Base-by-base conservation (phyloP, 2,329 filamentous ascomycete species). In the Cladobotryum mycophilum region DNA sequence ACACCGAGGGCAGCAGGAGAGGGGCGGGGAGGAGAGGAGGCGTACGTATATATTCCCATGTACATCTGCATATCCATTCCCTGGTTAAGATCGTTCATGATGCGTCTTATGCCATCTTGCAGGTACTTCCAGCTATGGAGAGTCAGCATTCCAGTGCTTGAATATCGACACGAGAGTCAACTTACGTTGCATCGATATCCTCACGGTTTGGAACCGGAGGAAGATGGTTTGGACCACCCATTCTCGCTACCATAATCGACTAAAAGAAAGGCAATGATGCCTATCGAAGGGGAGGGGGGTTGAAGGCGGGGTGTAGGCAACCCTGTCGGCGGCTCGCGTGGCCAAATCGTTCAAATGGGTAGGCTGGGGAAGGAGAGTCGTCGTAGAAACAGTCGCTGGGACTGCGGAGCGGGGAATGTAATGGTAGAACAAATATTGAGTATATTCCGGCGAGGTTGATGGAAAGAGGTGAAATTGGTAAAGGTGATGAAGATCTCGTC, bases 61-160 rank as follows among this genome's bases (percentile, higher is more conserved):
- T 97, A 97, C 77, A 89, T 92, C 61, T 86, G 82, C 84, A 97
- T 90, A 64, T 96, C 91, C 71, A 99, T 88, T 54, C 93, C 93
- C 58, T 89, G 86, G 63, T 92, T 88, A 25, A 97, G 78, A 64
- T 95, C 88, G 60, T 83, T 82, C 92, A 99, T 97, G 64, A 99
- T 95, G 67, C 86, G 88, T 58, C 89, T 84, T 59, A 99, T 90
- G 57, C 92, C 91, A 55, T 79, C 78, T 69, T 96, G 86, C 47
- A 99, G 78, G 69, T 95, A 97, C 52, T 78, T 76, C 93, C 93
- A 99, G 73, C 89, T 95, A 60, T 37, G 49, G 52, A 68, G 64
- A 17, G 47, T 46, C 30, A 38, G 46, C 14, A 42, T 38, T 22
- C 15, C 30, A 11, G 38, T 12, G 12, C 43, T 45, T 20, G 12